Evolutionary conservation across 306 rosid species (phyloP), one percentile per base, ranked within the genome.

Genomic region (Glycine tomentella): DNA sequence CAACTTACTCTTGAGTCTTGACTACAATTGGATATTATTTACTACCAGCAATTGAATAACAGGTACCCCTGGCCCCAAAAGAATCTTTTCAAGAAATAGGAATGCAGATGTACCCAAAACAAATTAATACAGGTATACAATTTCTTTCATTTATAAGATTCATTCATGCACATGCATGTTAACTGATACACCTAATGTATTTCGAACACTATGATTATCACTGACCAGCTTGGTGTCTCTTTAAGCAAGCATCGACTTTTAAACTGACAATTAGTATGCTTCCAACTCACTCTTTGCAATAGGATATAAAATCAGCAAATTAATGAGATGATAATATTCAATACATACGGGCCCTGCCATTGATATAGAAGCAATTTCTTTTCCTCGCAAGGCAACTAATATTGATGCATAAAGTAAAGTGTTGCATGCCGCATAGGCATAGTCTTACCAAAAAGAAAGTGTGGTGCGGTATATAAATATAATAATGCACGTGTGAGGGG

Each of bases 191-290:
- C 51, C 51, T 46, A 46, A 46, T 13, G 58, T 17, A 14, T n/a
- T 69, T 58, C 11, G 9, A 62, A 59, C 85, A 82, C 34, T n/a
- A 82, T 82, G 68, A 76, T 76, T 68, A 50, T 58, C 46, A 55
- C 6, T 69, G 70, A 46, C 64, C 50, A 42, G 4, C 40, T 74
- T 4, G 77, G 58, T 48, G 71, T 75, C 61, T 56, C 80, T 74
- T 74, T 81, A 65, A 81, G 69, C 49, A 52, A 53, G 20, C 84
- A 74, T 62, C 25, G 49, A 58, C 78, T 58, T 58, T 59, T 63
- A 46, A 45, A 49, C 77, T 14, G 38, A 49, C 79, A 63, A 36
- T 25, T 36, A 36, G 40, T 31, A 15, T 64, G 69, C 69, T 73
- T 76, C 66, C 57, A 63, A 42, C 48, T 73, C 46, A 50, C 73